Evolutionary conservation across 768 basidiomycete genomes (phyloP), one percentile per base, ranked within the genome.

Genomic region (Daedaleopsis nitida): DNA sequence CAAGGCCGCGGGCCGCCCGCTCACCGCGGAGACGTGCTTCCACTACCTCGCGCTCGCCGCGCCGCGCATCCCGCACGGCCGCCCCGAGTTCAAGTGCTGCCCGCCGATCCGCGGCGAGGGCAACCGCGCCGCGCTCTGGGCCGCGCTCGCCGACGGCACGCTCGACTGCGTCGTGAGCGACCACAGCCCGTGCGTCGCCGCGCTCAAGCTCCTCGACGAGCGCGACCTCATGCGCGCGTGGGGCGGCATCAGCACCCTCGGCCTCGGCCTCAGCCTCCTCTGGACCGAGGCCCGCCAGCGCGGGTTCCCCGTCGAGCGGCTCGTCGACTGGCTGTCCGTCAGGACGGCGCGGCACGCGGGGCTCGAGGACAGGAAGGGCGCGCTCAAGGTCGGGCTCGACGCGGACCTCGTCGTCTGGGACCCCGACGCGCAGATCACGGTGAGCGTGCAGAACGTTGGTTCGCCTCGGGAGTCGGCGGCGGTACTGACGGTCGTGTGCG

Each of bases 21-120:
- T 99, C 54, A 94, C 94, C 0, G 92, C 94, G 52, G 96, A 99
- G 79, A 99, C 96, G 0, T 98, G 96, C 74, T 98, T 96, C 76
- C 96, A 99, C 74, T 99, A 99, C 76, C 85, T 98, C 21, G 86
- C 86, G 66, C 83, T 97, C 9, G 78, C 83, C 43, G 82, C 94
- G 0, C 83, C 86, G 56, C 75, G 84, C 50, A 88, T 97, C 59
- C 93, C 92, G 6, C 72, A 82, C 58, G 89, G 89, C 11, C 84
- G 76, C 23, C 88, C 95, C 52, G 88, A 95, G 72, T 96, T 93
- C 81, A 97, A 98, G 73, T 99, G 96, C 70, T 97, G 94, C 72
- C 96, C 96, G 4, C 97, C 96, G 5, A 91, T 99, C 63, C 85
- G 96, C 48, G 83, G 86, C 43, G 75, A 78, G 11, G 73, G 72